Percentiles rank a stretch among this genome's conserved stretches.
Conservation (phyloP, 768 basidiomycete genomes). For the Amanita phalloides region DNA sequence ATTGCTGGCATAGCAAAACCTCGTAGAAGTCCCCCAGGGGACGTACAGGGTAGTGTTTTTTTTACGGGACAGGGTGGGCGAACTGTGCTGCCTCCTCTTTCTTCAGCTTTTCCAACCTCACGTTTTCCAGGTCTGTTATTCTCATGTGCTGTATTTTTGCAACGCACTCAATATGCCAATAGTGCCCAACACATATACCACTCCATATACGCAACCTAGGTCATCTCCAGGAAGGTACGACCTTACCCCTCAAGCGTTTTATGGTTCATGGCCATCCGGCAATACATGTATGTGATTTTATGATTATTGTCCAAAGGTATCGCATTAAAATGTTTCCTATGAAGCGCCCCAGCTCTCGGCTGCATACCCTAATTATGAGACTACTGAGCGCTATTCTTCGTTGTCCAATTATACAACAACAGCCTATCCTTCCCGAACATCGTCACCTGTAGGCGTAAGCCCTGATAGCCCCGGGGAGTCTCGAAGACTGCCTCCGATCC, state of each 20-base stretch:
- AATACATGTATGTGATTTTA: conserved; percentile 22
- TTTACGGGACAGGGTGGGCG: conserved; percentile 81
- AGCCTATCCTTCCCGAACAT: conserved; percentile 36
- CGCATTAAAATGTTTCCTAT: conserved; percentile 21
- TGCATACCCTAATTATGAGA: conserved; percentile 41
- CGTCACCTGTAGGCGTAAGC: conserved; percentile 35
- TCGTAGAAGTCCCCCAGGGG: conserved; percentile 62
- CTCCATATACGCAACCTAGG: conserved; percentile 54
- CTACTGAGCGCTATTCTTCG: conserved; percentile 44
- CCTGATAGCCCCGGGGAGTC: conserved; percentile 38
- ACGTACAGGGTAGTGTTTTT: conserved; percentile 53
- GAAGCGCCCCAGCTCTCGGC: conserved; percentile 36
- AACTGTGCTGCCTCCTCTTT: conserved; percentile 79
- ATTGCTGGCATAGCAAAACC: conserved; percentile 52
- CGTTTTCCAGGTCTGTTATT: conserved; percentile 81
- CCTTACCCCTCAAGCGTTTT: conserved; percentile 37
- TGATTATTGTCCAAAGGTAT: conserved; percentile 18
- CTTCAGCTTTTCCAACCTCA: conserved; percentile 80
- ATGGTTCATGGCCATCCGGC: conserved; percentile 32
- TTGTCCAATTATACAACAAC: conserved; percentile 29
- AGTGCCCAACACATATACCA: conserved; percentile 51
- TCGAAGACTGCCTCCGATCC: conserved; percentile 50
- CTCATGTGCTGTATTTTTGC: conserved; percentile 39
- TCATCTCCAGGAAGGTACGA: conserved; percentile 53
- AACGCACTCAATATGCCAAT: conserved; percentile 47